Base-by-base conservation (phyloP, 2,329 filamentous ascomycete species). In the Mariannaea elegans region DNA sequence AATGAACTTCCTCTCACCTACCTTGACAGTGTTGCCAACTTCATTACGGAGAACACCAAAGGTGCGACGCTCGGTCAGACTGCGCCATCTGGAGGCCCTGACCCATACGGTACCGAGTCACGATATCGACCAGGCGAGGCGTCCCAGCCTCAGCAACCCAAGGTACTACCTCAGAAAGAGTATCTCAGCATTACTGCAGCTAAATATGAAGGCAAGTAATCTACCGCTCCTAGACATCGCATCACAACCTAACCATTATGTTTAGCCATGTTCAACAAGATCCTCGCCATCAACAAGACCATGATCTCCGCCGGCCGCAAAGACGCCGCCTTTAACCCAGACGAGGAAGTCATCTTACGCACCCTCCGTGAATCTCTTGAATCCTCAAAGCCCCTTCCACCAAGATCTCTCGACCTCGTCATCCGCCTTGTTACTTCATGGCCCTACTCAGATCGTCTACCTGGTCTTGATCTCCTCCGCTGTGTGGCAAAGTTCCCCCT, bases 1-100 rank as follows among this genome's bases (percentile, higher is more conserved):
- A 96, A 98, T 69, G 90, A 97, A 72, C 84, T 98, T 2, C 92
- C 94, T 1, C 85, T 96, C 54, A 87, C 86, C 3, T 98, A 97
- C 72, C 84, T 97, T 13, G 94, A 98, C 67, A 92, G 93, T 72
- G 93, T 97, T 14, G 92, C 94, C 7, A 91, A 95, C 66, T 98
- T 97, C 76, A 97, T 99, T 67, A 86, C 91, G 9, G 85, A 90
- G 56, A 98, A 98, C 72, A 97, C 94, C 1, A 87, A 94, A 77
- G 94, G 93, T 3, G 90, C 93, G 7, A 92, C 89, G 1, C 79
- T 97, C n/a, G 93, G 93, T 1, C 85, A 89, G 66, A 73, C 81
- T 14, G 79, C 83, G 46, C 80, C 75, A 7, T 74, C 81, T 2
- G 76, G 79, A 14, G 84, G 83, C 2, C 80, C 86, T 31, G 92